These are phyloP conservation scores for Saccharum hybrid DNA, from an alignment of 202 grass and related monocot species.

Conservation along the genomic window DNA sequence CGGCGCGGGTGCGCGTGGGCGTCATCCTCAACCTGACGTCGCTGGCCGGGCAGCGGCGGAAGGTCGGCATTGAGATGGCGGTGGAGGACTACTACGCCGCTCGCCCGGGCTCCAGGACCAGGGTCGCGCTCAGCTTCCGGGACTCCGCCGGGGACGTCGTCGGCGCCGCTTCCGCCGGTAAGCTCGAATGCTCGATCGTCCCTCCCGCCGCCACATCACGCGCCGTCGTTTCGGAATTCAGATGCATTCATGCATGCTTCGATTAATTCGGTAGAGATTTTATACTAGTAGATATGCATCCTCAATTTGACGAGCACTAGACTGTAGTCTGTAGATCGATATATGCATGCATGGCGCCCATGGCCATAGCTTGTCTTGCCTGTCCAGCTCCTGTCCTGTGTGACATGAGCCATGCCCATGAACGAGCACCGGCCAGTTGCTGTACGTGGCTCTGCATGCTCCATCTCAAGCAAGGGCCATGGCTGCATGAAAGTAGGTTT, in stretches of 20 bases:
- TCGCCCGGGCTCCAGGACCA: constrained; percentile 25
- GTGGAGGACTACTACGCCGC: constrained; percentile 77
- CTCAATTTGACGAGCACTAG: too few species aligned
- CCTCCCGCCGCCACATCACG: too few species aligned
- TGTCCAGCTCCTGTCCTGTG: background rate
- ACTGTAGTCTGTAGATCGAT: too few species aligned
- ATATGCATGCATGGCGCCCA: too few species aligned
- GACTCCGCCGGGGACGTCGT: constrained; percentile 57
- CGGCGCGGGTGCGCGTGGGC: constrained; percentile 41
- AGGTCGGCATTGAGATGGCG: constrained; percentile 61
- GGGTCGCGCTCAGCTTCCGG: constrained; percentile 50
- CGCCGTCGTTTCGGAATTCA: too few species aligned
- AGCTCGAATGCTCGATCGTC: background rate
- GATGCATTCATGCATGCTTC: too few species aligned
- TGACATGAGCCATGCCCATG: background rate
- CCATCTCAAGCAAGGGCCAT: background rate
- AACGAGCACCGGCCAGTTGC: background rate
- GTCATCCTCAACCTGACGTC: constrained; percentile 52
- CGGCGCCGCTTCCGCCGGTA: constrained; percentile 67
- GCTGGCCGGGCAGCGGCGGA: constrained; percentile 37
- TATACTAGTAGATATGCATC: too few species aligned
- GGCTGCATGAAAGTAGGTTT: background rate
- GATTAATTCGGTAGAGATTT: too few species aligned
- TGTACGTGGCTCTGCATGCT: background rate
- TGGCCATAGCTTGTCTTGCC: too few species aligned